Conservation (phyloP, 345 rosid species). For the Trapa incisa region DNA sequence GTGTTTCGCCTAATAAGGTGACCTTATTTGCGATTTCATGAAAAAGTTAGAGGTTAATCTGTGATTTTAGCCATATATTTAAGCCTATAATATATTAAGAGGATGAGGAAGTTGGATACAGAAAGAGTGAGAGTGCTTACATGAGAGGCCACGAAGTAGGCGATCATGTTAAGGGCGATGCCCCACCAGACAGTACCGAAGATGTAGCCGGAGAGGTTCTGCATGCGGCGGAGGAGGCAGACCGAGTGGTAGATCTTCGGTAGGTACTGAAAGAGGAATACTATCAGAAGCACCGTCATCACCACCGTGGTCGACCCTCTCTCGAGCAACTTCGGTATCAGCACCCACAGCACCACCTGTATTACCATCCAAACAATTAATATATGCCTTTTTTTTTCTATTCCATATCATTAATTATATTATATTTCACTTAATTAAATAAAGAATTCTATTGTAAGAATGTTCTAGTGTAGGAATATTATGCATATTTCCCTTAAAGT, state of each 20-base stretch:
- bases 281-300: slow-evolving; percentile 51
- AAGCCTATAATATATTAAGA: neutral
- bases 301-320: slow-evolving; percentile 49
- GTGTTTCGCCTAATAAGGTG: no score
- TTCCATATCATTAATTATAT: no score
- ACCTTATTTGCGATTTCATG: no score
- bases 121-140: slow-evolving; percentile 28
- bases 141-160: slow-evolving; percentile 88
- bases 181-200: slow-evolving; percentile 99
- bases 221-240: slow-evolving; percentile 80
- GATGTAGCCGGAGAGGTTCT: slow-evolving; percentile 75
- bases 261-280: slow-evolving; percentile 80
- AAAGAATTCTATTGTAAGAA: no score
- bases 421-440: no score
- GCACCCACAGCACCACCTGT: slow-evolving; percentile 78
- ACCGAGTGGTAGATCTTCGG: slow-evolving; percentile 89
- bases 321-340: slow-evolving; percentile 47
- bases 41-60: no score
- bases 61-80: no score
- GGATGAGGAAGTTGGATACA: neutral
- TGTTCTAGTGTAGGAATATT: no score
- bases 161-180: slow-evolving; percentile 79
- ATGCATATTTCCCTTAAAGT: no score
- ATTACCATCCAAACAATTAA: no score
- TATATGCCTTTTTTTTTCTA: no score